Base-by-base conservation (phyloP, 192 early-diverging fungal genomes). In the Coemansia sp. region DNA sequence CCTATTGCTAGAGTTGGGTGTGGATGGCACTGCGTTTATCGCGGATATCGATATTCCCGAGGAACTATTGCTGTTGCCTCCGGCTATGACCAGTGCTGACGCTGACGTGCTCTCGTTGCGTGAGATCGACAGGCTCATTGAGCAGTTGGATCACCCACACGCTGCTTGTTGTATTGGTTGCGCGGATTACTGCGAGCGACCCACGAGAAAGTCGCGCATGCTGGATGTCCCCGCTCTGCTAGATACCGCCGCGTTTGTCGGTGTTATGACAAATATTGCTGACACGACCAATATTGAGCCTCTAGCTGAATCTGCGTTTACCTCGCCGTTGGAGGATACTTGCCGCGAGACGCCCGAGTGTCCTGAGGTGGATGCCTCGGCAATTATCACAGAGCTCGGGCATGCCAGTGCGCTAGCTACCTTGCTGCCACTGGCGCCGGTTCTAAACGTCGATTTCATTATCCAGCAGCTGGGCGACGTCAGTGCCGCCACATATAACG, bases 61-160 rank as follows among this genome's bases (percentile, higher is more conserved):
- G 16, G 61, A 38, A 3, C 22, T 44, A 0, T 33, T 60, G 47
- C 44, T 55, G 6, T 31, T 57, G 49, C 47, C 24, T 5, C 57
- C 57, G 33, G 27, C 39, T 9, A 16, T 55, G 47, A 12, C 62
- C 39, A 29, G 36, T 8, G 36, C 46, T 3, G 67, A 80, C 24
- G 43, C 63, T 16, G 78, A 80, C 18, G 27, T 52, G 67, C 72
- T 81, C 29, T 76, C 79, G 8, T 18, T 76, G 33, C 39, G 52
- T 9, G 79, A 81, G 12, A 81, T 81, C 34, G 71, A 76, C 64
- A 70, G 72, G 52, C 68, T 81, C 10, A 72, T 81, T 40, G 74
- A 76, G 55, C 73, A 75, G 67, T 68, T 81, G 13, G 74, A 61
- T 22, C 31, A 64, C 36, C 29, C 69, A 12, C 49, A 53, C 3